phyloP scores from a whole-genome alignment of 2,329 filamentous ascomycete genomes.

The Cadophora malorum region DNA sequence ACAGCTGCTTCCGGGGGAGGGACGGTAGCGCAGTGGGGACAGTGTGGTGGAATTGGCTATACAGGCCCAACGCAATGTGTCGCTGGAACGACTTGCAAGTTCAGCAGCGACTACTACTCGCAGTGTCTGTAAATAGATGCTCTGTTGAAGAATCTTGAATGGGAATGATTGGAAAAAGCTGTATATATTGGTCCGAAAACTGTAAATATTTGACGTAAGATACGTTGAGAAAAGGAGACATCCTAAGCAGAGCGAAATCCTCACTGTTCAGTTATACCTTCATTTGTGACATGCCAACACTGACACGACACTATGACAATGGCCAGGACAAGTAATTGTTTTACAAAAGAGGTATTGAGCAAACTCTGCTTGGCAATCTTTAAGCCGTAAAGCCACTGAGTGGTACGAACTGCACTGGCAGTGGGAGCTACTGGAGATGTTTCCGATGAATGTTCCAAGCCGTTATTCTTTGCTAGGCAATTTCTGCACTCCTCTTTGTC shows the following conservation, averaged over 20 bases:
- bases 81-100: constrained; percentile 19
- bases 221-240: too few relatives aligned
- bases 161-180: background rate
- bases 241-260: too few relatives aligned
- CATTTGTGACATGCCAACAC: too few relatives aligned
- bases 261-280: too few relatives aligned
- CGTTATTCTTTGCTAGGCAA: background rate
- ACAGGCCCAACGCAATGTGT: constrained; percentile 26
- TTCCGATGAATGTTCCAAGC: background rate
- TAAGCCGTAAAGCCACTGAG: background rate
- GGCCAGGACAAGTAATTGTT: too few relatives aligned
- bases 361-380: background rate
- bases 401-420: background rate
- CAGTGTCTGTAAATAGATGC: constrained; percentile 25
- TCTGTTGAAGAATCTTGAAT: background rate
- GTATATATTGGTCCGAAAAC: background rate
- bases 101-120: constrained; percentile 26
- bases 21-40: constrained; percentile 15
- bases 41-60: constrained; percentile 30
- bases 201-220: background rate
- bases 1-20: background rate
- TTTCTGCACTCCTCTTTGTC: background rate
- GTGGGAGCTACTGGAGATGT: background rate
- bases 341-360: background rate
- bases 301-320: background rate